phyloP scores from a whole-genome alignment of 2,329 filamentous ascomycete species.

The Colletotrichum neosansevieriae region DNA sequence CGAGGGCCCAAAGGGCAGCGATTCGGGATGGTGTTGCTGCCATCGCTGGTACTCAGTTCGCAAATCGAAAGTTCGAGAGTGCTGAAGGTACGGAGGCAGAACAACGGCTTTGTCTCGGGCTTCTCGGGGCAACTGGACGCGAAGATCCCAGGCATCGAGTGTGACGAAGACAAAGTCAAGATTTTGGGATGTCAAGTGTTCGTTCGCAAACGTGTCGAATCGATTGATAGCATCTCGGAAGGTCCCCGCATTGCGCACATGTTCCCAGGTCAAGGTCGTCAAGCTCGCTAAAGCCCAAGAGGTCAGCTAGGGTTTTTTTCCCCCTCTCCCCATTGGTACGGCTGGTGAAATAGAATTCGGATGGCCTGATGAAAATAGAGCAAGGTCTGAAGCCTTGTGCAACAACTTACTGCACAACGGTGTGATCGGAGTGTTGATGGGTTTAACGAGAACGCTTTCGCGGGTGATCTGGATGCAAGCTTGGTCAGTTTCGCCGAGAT shows the following conservation, averaged over 20 bases:
- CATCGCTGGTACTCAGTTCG: constrained; percentile 98
- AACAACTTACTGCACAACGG: constrained; percentile 93
- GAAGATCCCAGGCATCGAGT: constrained; percentile 97
- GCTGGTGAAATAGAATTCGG: constrained; percentile 32
- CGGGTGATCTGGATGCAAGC: constrained; percentile 78
- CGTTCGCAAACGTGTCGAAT: constrained; percentile 92
- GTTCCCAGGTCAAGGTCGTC: constrained; percentile 98
- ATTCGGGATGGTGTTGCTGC: constrained; percentile 98
- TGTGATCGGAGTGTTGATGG: constrained; percentile 98
- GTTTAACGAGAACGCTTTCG: constrained; percentile 97
- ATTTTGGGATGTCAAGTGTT: constrained; percentile 91
- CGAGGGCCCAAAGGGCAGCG: constrained; percentile 93
- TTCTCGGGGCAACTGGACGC: constrained; percentile 96
- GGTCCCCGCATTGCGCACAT: constrained; percentile 95
- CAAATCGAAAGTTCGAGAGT: constrained; percentile 96
- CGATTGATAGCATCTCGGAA: constrained; percentile 97
- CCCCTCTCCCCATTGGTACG: neutral
- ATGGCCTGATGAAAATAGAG: constrained; percentile 31
- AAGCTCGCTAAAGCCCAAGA: constrained; percentile 78
- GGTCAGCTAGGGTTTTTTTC: constrained; percentile 44
- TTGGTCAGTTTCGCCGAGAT: constrained; percentile 38
- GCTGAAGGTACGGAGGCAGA: constrained; percentile 94
- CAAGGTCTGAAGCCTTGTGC: constrained; percentile 38
- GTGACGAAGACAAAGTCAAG: constrained; percentile 98
- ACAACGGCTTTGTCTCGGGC: constrained; percentile 98